phyloP scores from a whole-genome alignment of 202 grass and related monocot genomes.

The Setaria viridis region DNA sequence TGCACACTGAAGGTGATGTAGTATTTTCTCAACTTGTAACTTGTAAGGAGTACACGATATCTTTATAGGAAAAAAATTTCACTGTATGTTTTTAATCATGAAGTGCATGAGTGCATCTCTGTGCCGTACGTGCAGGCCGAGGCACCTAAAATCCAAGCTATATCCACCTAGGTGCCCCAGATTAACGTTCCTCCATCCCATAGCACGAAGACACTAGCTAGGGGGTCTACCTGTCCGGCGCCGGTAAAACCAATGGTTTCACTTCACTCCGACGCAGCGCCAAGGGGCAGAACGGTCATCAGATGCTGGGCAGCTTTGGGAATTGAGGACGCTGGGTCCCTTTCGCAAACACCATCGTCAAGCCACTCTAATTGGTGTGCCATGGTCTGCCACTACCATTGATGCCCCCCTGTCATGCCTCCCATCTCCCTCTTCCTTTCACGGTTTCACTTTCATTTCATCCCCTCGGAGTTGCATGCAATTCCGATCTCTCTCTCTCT shows the following conservation, averaged over 20 bases:
- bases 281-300: conserved; percentile 45
- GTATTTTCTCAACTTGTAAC: not conserved
- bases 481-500: not conserved
- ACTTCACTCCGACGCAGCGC: not conserved
- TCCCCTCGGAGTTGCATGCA: not conserved
- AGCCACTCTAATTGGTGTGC: conserved; percentile 58
- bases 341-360: conserved; percentile 43
- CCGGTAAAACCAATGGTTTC: not conserved
- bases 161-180: not conserved
- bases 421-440: not conserved
- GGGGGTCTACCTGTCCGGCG: not conserved
- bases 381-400: conserved; percentile 63
- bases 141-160: conserved; percentile 34
- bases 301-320: conserved; percentile 48
- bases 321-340: conserved; percentile 49
- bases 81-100: not conserved
- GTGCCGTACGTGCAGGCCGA: conserved; percentile 29
- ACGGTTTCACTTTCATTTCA: not conserved
- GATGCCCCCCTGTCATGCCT: conserved; percentile 8
- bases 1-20: not conserved
- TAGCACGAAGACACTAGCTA: conserved; percentile 18
- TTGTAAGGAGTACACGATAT: too few relatives aligned
- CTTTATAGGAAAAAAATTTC: not conserved
- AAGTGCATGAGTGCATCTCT: conserved; percentile 29
- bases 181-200: not conserved